These are phyloP conservation scores for Tympanopsis confertula DNA, from an alignment of 2,329 filamentous ascomycete species.

Conservation along the genomic window DNA sequence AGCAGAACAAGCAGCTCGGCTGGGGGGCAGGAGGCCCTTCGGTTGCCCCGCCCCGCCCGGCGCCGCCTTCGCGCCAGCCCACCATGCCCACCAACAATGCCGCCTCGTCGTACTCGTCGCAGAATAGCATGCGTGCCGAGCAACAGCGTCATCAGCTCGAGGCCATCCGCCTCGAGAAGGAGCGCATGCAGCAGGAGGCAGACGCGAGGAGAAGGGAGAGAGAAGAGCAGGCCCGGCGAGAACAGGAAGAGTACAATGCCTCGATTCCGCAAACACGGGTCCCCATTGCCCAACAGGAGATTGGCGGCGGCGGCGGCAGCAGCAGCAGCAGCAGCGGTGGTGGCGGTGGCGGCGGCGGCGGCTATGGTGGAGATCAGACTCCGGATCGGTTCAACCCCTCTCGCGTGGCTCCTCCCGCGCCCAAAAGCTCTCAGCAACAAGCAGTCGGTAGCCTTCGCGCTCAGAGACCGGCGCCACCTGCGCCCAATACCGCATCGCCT, in stretches of 20 bases:
- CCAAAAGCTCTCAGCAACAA: conserved; percentile 46
- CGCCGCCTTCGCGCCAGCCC: not conserved
- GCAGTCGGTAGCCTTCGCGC: conserved; percentile 45
- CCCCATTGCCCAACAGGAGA: conserved; percentile 78
- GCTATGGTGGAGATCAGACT: conserved; percentile 22
- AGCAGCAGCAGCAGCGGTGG: conserved; percentile 30
- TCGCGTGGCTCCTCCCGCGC: conserved; percentile 72
- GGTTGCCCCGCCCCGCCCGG: not conserved
- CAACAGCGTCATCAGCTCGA: too few species aligned
- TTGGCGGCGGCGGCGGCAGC: conserved; percentile 57
- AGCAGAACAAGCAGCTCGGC: conserved; percentile 12
- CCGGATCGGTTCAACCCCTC: conserved; percentile 72
- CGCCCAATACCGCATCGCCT: too few species aligned
- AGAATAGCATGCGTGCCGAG: too few species aligned
- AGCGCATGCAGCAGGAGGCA: conserved; percentile 51
- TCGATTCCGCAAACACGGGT: conserved; percentile 72
- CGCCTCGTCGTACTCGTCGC: too few species aligned
- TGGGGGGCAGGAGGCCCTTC: not conserved
- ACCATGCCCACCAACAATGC: too few species aligned
- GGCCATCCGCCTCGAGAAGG: conserved; percentile 34
- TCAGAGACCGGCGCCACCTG: conserved; percentile 72
- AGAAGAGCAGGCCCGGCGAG: conserved; percentile 59
- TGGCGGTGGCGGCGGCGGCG: too few species aligned
- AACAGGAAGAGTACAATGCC: conserved; percentile 81
- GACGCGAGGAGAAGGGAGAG: conserved; percentile 41